Evolutionary conservation across 106 monocot species (phyloP).

Genomic region (Dendrobium catenatum): DNA sequence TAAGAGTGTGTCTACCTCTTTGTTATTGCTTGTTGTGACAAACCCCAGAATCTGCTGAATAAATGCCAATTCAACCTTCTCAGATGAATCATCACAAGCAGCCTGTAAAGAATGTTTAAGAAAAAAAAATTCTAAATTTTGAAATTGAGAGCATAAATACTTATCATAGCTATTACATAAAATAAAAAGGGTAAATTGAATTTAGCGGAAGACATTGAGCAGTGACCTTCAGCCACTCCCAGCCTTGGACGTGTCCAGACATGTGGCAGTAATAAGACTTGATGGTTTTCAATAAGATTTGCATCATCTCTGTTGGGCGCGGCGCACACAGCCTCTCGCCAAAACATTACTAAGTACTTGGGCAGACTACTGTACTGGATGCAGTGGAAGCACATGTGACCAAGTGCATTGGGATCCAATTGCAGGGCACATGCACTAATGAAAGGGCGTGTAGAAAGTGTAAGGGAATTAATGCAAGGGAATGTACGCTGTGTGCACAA

Average conservation of each 20-base stretch:
- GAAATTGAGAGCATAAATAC: background rate
- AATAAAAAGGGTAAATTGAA: background rate
- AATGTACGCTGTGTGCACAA: background rate
- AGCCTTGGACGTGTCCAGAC: no score
- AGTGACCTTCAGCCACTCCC: no score
- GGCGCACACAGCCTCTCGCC: background rate
- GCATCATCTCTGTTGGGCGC: background rate
- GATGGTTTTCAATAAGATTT: background rate
- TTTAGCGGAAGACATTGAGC: background rate
- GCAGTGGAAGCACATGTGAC: background rate
- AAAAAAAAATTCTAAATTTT: background rate
- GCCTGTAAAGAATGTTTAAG: background rate
- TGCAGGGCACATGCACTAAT: background rate
- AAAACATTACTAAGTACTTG: background rate
- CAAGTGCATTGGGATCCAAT: background rate
- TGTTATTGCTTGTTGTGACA: background rate
- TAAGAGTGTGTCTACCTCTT: constrained; percentile 4
- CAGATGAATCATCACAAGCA: constrained; percentile 10
- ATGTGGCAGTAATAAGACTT: background rate
- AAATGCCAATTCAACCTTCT: constrained; percentile 10
- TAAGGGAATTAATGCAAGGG: no score
- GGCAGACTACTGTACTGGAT: background rate
- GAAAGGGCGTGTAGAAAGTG: background rate
- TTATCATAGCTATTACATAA: background rate
- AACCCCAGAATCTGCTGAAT: constrained; percentile 4